Conservation (phyloP, 495 filamentous ascomycete genomes). For the Achaetomiella virescens region DNA sequence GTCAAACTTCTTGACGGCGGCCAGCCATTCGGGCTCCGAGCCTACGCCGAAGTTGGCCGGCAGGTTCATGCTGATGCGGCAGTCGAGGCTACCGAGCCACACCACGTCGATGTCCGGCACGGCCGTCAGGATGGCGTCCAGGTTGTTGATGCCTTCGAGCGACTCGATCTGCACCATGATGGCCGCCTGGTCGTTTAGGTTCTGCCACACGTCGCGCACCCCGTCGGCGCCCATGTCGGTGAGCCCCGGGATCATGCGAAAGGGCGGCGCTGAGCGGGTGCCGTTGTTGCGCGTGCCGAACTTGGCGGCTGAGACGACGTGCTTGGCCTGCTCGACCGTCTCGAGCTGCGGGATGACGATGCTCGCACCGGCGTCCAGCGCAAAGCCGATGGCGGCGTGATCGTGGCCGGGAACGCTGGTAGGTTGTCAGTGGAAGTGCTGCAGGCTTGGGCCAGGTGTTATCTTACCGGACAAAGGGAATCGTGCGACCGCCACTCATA, state of each 20-base stretch:
- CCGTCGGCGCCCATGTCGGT: conserved; percentile 26
- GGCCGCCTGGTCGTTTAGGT: conserved; percentile 40
- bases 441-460: not conserved
- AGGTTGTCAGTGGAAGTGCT: not conserved
- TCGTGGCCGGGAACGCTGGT: conserved; percentile 39
- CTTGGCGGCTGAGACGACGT: conserved; percentile 40
- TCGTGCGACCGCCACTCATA: conserved; percentile 35
- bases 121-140: conserved; percentile 46
- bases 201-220: conserved; percentile 28
- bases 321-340: conserved; percentile 40
- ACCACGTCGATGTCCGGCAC: conserved; percentile 39
- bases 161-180: conserved; percentile 48
- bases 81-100: conserved; percentile 42
- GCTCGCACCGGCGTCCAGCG: conserved; percentile 42
- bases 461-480: conserved; percentile 33
- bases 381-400: conserved; percentile 42
- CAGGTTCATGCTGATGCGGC: conserved; percentile 37
- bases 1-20: conserved; percentile 29
- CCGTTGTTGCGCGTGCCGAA: conserved; percentile 28
- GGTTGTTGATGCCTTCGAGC: conserved; percentile 47
- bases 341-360: conserved; percentile 44
- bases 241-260: conserved; percentile 32
- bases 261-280: conserved; percentile 40
- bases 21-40: conserved; percentile 36
- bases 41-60: conserved; percentile 20